Base-by-base conservation (phyloP, 352 stramenopile genomes). In the Hyaloperonospora brassicae region DNA sequence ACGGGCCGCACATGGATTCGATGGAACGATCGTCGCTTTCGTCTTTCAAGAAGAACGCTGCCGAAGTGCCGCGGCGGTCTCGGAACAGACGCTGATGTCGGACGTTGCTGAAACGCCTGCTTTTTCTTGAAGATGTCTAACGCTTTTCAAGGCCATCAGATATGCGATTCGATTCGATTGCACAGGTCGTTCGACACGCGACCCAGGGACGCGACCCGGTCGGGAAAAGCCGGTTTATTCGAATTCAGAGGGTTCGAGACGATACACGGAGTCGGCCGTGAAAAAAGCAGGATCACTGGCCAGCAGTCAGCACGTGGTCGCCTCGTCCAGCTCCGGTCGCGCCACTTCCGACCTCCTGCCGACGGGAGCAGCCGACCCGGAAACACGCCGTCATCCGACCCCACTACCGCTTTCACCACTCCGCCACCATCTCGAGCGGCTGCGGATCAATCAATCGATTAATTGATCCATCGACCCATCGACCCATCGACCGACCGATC, bases 301-400 rank as follows among this genome's bases (percentile, higher is more conserved):
- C 17, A 17, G 17, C 17, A 17, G 17, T 17, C 17, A 17, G 17
- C 17, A 17, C 17, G 17, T 17, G 17, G 17, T 17, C 17, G 17
- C 17, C 17, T 17, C 17, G 17, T 17, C 17, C 17, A 17, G 17
- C 17, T 17, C 17, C 17, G 17, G 17, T 17, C 17, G 17, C 17
- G 17, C 17, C 17, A 17, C 17, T 17, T 42, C 7, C 21, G 9
- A 51, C 8, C 17, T n/a, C 17, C 46, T 7, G 9, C 6, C 39
- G 11, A 24, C 8, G 22, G 25, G 12, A 39, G 25, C 25, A 40
- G 46, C 46, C 46, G 46, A 51, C 46, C 30, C 6, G 14, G 12
- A 51, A 23, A 41, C 5, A 17, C 17, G 17, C 17, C 17, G 30
- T 40, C 41, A 17, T 50, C 45, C 45, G 25, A 50, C 45, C 27